Conservation (phyloP, 2,329 filamentous ascomycete genomes). For the Colletotrichum magnum region DNA sequence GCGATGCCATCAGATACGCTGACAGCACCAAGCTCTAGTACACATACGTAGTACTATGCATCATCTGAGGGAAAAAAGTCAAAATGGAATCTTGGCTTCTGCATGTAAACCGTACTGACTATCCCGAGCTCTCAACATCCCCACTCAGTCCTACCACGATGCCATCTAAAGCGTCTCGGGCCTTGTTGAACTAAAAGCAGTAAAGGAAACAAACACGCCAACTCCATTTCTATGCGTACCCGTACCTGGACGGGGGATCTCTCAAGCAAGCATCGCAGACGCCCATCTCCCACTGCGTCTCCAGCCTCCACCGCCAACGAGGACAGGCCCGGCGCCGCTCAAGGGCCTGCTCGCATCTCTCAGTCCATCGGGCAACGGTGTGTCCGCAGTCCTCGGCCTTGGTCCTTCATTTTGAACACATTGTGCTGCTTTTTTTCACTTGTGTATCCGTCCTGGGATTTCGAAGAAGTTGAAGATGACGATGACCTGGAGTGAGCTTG, state of each 20-base stretch:
- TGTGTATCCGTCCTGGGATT: not conserved
- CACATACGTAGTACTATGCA: too few species aligned
- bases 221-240: not conserved
- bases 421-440: not conserved
- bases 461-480: too few species aligned
- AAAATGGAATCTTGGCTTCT: too few species aligned
- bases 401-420: slow-evolving; percentile 26
- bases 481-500: too few species aligned
- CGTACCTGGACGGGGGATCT: slow-evolving; percentile 6
- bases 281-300: slow-evolving; percentile 27
- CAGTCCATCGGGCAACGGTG: slow-evolving; percentile 7
- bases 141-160: too few species aligned
- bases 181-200: too few species aligned
- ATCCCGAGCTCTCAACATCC: too few species aligned
- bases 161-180: not conserved
- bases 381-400: slow-evolving; percentile 23
- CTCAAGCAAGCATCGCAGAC: slow-evolving; percentile 22
- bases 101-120: too few species aligned
- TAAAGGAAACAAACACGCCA: not conserved
- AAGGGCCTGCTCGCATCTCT: slow-evolving; percentile 17
- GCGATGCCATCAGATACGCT: too few species aligned
- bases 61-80: too few species aligned
- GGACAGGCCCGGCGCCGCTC: slow-evolving; percentile 7
- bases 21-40: too few species aligned
- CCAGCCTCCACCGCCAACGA: not conserved